These are phyloP conservation scores for Echinochloa phyllopogon DNA, from an alignment of 176 grass and related monocot genomes.

Conservation along the genomic window DNA sequence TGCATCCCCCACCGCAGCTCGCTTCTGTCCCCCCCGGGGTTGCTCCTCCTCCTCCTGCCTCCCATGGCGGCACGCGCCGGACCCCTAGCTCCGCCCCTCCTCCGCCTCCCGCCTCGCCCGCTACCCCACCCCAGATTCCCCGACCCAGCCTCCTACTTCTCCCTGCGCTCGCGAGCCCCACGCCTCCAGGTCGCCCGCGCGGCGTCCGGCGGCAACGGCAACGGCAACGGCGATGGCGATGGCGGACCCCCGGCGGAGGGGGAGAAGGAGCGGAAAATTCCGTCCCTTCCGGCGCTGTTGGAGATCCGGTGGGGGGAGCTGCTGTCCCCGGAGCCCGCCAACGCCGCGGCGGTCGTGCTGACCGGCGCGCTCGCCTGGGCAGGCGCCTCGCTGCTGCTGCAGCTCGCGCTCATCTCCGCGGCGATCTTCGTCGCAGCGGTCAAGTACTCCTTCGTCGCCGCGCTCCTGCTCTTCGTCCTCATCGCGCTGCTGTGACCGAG, in stretches of 20 bases:
- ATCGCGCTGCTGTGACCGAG: conserved; percentile 51
- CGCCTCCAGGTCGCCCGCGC: background rate
- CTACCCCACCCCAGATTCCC: too few relatives aligned
- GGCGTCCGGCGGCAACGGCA: background rate
- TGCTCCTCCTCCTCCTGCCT: background rate
- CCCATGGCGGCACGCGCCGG: conserved; percentile 44
- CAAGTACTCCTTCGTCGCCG: conserved; percentile 61
- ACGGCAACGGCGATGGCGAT: background rate
- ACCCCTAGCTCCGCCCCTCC: conserved; percentile 18
- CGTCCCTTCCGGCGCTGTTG: conserved; percentile 30
- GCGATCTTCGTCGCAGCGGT: conserved; percentile 52
- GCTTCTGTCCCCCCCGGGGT: too few relatives aligned
- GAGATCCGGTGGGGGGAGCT: conserved; percentile 57
- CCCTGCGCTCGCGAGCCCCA: background rate
- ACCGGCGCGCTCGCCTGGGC: conserved; percentile 41
- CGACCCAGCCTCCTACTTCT: background rate
- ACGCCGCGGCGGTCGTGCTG: conserved; percentile 44
- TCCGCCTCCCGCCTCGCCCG: background rate
- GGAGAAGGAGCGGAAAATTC: background rate
- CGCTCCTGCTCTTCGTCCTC: conserved; percentile 57
- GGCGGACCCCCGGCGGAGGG: conserved; percentile 34
- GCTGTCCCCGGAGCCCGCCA: conserved; percentile 49
- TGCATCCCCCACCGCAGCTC: background rate
- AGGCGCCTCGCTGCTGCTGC: conserved; percentile 50
- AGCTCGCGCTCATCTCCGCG: conserved; percentile 52